Evolutionary conservation across 345 rosid species (phyloP), one percentile per base, ranked within the genome.

Genomic region (Moringa oleifera): DNA sequence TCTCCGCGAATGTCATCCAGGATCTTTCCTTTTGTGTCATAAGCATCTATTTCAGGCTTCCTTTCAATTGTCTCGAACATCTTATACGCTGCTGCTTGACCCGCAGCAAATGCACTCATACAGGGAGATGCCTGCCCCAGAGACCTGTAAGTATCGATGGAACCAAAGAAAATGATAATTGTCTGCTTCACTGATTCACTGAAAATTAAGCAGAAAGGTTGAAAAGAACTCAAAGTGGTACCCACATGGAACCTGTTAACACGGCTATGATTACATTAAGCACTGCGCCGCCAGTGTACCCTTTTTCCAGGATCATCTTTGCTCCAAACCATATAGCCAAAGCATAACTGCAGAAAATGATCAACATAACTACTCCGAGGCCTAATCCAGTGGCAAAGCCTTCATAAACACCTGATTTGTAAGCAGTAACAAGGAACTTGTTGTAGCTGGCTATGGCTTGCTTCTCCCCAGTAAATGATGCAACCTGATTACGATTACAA

Each of bases 401-500:
- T 75, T 89, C 92, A 0, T 68, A 65, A 25, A 80, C 81, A 18
- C 89, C 84, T 49, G 96, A 82, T 31, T 67, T 82, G 61, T 92
- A 87, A 57, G 96, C 90, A 45, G 76, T 47, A 10, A 64, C 79
- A 20, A 91, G 85, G 62, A 68, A 77, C 63, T 83, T 75, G 57
- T 82, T 79, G 76, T 86, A 91, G 54, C 62, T 68, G 47, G 68
- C 61, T n/a, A 85, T 77, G 6, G 98, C 95, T 75, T 69, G 83
- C 72, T 84, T 85, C 78, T 92, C 96, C 61, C 96, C 95, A 0
- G 96, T 92, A 68, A 87, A 92, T 1, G 98, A 85, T 3, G 88
- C 98, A 59, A 92, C 96, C 96, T 89, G 72, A 19, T 2, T 18
- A 2, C 61, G 79, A 49, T 22, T 13, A 23, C n/a, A 57, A 41